Base-by-base conservation (phyloP, 2,329 filamentous ascomycete species). In the Fusarium devonianum region DNA sequence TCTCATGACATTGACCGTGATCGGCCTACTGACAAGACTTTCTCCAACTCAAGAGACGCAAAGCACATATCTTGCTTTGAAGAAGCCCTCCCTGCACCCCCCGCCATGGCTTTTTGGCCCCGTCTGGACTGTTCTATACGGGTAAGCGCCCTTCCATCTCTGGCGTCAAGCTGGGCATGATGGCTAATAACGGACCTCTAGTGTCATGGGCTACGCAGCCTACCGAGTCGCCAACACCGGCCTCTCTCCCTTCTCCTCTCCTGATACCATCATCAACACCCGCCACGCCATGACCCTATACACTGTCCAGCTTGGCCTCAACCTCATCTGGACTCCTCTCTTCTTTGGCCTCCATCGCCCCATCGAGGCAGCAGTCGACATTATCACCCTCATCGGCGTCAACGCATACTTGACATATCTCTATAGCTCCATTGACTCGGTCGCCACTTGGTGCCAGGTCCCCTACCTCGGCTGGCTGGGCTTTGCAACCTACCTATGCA, bases 281-380 rank as follows among this genome's bases (percentile, higher is more conserved):
- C 82, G 83, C 68, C 79, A 85, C 59, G 88, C 86, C 60, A 87
- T 90, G 49, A 90, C 88, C 0, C 80, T 97, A 21, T 97, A 96
- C 77, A 89, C 89, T 2, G 78, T 92, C 51, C 92, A 97, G 73
- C 85, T 97, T 6, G 89, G 81, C 9, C 78, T 97, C 40, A 97
- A 97, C 70, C 77, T 96, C 21, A 72, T 87, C 43, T 97, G 90
- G 90, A 97, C 92, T 83, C 93, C 93, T 10, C 81, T 97, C 9
- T 97, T 97, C 81, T 97, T 96, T 69, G 81, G 83, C n/a, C 68
- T 87, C 39, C 86, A 87, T 58, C 83, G 84, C 12, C 91, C 92
- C 1, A 78, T 87, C 41, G 83, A 85, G 66, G 92, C 92, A 4
- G 84, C 90, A 6, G 80, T 81, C 19, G 90, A 97, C 69, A 87